Percentiles rank a stretch among this genome's conserved stretches.
These are phyloP conservation scores for Candida boidinii DNA, from an alignment of 805 yeast genomes.

Conservation along the genomic window DNA sequence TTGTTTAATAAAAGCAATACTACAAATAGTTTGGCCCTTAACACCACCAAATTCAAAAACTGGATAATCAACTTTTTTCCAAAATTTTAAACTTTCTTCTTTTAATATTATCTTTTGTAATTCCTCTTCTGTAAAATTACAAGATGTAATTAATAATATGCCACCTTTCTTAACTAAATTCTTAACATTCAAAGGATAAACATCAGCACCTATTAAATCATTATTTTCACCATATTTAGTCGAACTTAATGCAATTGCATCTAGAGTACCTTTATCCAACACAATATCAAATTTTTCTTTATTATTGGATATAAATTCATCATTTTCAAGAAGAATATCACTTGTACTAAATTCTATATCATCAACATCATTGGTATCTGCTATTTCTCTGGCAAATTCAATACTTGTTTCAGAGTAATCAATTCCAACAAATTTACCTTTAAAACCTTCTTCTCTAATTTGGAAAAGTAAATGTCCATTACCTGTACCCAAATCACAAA, in stretches of 20 bases:
- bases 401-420: slow-evolving; percentile 86
- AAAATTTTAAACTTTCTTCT: slow-evolving; percentile 38
- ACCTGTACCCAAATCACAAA: slow-evolving; percentile 91
- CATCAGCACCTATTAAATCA: slow-evolving; percentile 40
- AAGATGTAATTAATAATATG: slow-evolving; percentile 74
- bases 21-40: slow-evolving; percentile 81
- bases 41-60: slow-evolving; percentile 83
- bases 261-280: slow-evolving; percentile 91
- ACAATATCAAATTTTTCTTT: slow-evolving; percentile 55
- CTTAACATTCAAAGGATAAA: slow-evolving; percentile 55
- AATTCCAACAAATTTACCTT: slow-evolving; percentile 58
- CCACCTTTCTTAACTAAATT: slow-evolving; percentile 47
- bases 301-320: slow-evolving; percentile 21
- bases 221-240: slow-evolving; percentile 35
- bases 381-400: slow-evolving; percentile 59
- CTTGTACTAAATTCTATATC: slow-evolving; percentile 50
- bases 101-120: slow-evolving; percentile 43
- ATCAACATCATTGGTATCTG: slow-evolving; percentile 27
- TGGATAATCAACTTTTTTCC: slow-evolving; percentile 71
- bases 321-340: slow-evolving; percentile 50
- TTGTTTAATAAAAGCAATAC: slow-evolving; percentile 61
- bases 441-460: slow-evolving; percentile 54
- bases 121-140: slow-evolving; percentile 87
- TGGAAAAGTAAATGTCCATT: slow-evolving; percentile 85
- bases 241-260: slow-evolving; percentile 88